Evolutionary conservation across 2,329 filamentous ascomycete species (phyloP).

Genomic region (Cephalotrichum gorgonifer): DNA sequence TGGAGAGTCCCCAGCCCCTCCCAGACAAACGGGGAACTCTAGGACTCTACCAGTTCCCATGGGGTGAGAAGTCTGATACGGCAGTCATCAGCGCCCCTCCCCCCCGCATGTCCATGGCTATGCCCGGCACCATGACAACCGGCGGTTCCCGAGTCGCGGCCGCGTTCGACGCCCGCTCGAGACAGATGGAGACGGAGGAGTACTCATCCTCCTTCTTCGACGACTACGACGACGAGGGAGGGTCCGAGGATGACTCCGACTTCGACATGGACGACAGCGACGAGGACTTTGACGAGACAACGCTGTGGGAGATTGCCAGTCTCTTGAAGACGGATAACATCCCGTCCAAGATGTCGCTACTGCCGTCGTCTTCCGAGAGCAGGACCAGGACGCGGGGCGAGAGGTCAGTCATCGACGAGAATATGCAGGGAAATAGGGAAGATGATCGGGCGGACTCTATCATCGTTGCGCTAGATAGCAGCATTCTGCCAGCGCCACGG

Average conservation of each 20-base stretch:
- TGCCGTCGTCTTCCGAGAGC: constrained; percentile 23
- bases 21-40: constrained; percentile 47
- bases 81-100: constrained; percentile 29
- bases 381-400: neutral
- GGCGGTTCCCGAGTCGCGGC: constrained; percentile 21
- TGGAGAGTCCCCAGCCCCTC: constrained; percentile 50
- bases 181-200: constrained; percentile 25
- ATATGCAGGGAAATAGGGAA: constrained; percentile 14
- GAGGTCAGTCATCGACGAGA: constrained; percentile 3
- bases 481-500: constrained; percentile 5
- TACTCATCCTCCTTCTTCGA: constrained; percentile 48
- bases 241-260: constrained; percentile 21
- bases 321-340: constrained; percentile 42
- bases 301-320: constrained; percentile 54
- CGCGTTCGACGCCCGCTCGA: constrained; percentile 20
- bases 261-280: constrained; percentile 27
- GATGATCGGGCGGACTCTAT: constrained; percentile 20
- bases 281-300: constrained; percentile 50
- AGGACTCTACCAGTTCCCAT: constrained; percentile 56
- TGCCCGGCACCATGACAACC: constrained; percentile 41
- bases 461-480: constrained; percentile 21
- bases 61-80: constrained; percentile 52
- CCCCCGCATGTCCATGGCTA: constrained; percentile 28
- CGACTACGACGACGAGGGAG: constrained; percentile 44
- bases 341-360: constrained; percentile 40